A percentile compares a stretch with the other conserved stretches of the same genome.
phyloP scores from a whole-genome alignment of 192 early-diverging fungal species.

The Backusella psychrophila region DNA sequence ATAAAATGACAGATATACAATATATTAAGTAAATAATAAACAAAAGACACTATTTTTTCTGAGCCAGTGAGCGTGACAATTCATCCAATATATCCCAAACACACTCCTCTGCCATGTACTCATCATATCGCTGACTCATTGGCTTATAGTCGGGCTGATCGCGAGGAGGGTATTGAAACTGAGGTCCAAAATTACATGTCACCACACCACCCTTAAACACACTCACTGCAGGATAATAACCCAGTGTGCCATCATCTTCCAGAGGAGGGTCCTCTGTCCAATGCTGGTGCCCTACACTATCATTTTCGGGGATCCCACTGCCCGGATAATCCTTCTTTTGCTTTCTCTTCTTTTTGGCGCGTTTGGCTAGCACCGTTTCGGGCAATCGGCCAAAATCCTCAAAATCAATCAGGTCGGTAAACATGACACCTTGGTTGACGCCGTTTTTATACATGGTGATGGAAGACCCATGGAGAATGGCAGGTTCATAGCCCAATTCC shows the following conservation, averaged over 20 bases:
- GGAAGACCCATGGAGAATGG: conserved; percentile 50
- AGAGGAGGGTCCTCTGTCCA: conserved; percentile 43
- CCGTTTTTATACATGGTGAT: conserved; percentile 68
- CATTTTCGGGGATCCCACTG: conserved; percentile 18
- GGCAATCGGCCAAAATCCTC: conserved; percentile 32
- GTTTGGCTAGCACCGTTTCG: conserved; percentile 12
- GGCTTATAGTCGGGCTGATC: conserved; percentile 45
- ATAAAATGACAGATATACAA: not conserved
- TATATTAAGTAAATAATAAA: not conserved
- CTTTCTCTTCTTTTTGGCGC: conserved; percentile 25
- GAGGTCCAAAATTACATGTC: conserved; percentile 62
- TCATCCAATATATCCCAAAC: conserved; percentile 65
- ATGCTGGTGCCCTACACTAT: conserved; percentile 27
- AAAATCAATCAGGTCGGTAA: conserved; percentile 46
- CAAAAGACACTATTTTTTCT: not conserved
- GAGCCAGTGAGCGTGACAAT: conserved; percentile 24
- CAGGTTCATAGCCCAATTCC: not conserved
- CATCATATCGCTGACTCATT: conserved; percentile 53
- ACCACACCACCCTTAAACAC: conserved; percentile 61
- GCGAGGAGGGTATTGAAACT: conserved; percentile 56
- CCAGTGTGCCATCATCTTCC: conserved; percentile 60
- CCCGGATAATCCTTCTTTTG: conserved; percentile 5
- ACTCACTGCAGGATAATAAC: conserved; percentile 64
- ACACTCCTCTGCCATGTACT: conserved; percentile 56
- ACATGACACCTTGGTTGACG: conserved; percentile 54